Evolutionary conservation across 2,329 filamentous ascomycete species (phyloP), one percentile per base, ranked within the genome.

Genomic region (Juglanconis juglandina): DNA sequence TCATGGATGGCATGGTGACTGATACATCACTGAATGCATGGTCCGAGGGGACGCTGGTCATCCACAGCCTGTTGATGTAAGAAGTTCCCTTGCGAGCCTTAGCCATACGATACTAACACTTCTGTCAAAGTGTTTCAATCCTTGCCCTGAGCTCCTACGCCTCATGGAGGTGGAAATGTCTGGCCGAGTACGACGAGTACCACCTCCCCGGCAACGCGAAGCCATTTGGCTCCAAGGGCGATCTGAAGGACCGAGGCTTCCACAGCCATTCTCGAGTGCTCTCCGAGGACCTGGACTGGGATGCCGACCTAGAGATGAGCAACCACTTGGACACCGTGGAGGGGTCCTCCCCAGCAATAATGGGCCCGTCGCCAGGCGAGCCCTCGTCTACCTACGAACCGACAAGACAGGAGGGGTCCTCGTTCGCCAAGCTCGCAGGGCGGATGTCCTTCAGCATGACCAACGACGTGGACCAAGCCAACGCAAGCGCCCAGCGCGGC

Each of bases 11-110:
- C 33, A 75, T 82, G 41, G 75, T 83, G n/a, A 69, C 77, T 4
- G 69, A 76, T 56, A 71, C 73, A 32, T 71, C 72, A 24, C 78
- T 83, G 52, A 75, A 72, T 24, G 69, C 78, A 37, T 85, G 82
- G 70, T 80, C 81, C 0, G 66, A 78, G 5, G 68, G 80, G 6
- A 81, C 79, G 1, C 72, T 86, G 17, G 77, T 69, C 1, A 70
- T 85, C 33, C 82, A 83, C 66, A 73, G 69, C 33, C 70, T 69
- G 2, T 71, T 85, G 39, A 75, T 85, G 81, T 83, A 73, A 69
- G 79, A 42, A n/a, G 24, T 33, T 50, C 41, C 55, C 30, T 30
- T 32, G 6, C 39, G 32, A 6, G 10, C 7, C 48, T 46, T 5
- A 53, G 47, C 24, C 59, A 65, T 60, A 65, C 63, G 2, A 42